Base-by-base conservation (phyloP, 2,329 filamentous ascomycete species). In the Cordyceps militaris region DNA sequence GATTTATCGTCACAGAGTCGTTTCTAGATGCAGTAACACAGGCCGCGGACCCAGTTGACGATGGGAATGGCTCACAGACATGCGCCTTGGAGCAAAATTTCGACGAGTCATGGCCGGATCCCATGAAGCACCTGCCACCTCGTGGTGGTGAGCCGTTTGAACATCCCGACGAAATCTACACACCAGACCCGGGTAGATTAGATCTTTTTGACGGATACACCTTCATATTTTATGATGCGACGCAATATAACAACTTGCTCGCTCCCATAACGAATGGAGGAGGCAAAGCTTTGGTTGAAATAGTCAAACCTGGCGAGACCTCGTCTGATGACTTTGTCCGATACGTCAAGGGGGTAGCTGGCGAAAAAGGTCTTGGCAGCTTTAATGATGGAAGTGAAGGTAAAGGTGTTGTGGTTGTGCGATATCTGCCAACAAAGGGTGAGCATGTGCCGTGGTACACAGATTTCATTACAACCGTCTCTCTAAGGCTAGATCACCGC, bases 201-300 rank as follows among this genome's bases (percentile, higher is more conserved):
- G 83, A 86, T 28, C 78, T 99, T 1, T 97, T 99, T 63, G 83
- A 89, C 11, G 89, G 89, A 3, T 94, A 92, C 66, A 93, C 87
- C 0, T 97, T 97, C 66, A 78, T 99, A 3, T 96, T 97, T 66
- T 87, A 92, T 63, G 86, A 92, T 56, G 71, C 81, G 55, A 76
- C 76, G 3, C 93, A 97, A 69, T 91, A 86, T 69, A 83, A 89
- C 8, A 90, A 82, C 61, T 76, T 99, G 4, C 74, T 89, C 44
- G 83, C 85, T 0, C 85, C 87, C 0, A 87, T 99, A 60, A 87
- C 85, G 0, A 85, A 85, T 60, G 94, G 89, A 4, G 84, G 86
- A 59, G 94, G 94, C 8, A 97, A 97, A 69, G 88, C 89, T 1
- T 69, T 95, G 6, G 71, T 88, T 4, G 85, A 80, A 59, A 75